phyloP scores from a whole-genome alignment of 176 grass and related monocot species.

The Oryza meridionalis region DNA sequence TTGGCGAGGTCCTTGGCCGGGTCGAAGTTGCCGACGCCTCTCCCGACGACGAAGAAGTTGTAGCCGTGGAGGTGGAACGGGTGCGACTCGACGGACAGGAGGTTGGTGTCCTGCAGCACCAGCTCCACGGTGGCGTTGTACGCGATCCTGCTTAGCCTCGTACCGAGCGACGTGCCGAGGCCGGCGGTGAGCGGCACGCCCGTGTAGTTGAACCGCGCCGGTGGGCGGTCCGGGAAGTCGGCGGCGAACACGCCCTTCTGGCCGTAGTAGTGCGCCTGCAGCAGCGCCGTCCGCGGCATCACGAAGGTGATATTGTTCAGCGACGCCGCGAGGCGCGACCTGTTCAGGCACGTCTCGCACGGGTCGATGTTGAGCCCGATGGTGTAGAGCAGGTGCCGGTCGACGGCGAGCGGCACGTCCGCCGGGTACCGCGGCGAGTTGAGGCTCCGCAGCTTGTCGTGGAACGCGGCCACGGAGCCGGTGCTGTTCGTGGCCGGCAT shows the following conservation, averaged over 20 bases:
- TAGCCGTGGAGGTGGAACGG: slow-evolving; percentile 71
- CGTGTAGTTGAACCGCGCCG: slow-evolving; percentile 56
- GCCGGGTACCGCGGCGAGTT: slow-evolving; percentile 45
- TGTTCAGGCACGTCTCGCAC: slow-evolving; percentile 51
- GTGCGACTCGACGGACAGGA: slow-evolving; percentile 64
- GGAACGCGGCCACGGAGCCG: slow-evolving; percentile 44
- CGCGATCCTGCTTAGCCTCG: slow-evolving; percentile 59
- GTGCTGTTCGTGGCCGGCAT: slow-evolving; percentile 45
- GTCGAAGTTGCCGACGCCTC: slow-evolving; percentile 64
- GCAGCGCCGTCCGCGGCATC: slow-evolving; percentile 51
- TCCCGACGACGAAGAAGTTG: slow-evolving; percentile 72
- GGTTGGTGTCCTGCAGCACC: slow-evolving; percentile 71
- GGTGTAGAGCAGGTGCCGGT: slow-evolving; percentile 61
- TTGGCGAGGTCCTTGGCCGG: slow-evolving; percentile 44
- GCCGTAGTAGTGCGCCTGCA: slow-evolving; percentile 59
- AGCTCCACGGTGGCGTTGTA: slow-evolving; percentile 65
- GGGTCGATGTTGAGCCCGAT: slow-evolving; percentile 56
- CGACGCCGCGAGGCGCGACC: slow-evolving; percentile 53
- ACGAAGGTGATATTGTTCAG: slow-evolving; percentile 79
- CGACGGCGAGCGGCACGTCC: slow-evolving; percentile 48
- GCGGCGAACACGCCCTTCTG: slow-evolving; percentile 50
- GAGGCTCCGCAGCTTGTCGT: slow-evolving; percentile 55
- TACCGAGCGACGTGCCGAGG: slow-evolving; percentile 55
- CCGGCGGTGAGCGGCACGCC: slow-evolving; percentile 54
- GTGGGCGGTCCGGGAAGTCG: slow-evolving; percentile 63